Evolutionary conservation across 176 grass and related monocot species (phyloP), one percentile per base, ranked within the genome.

Genomic region (Eragrostis nindensis): DNA sequence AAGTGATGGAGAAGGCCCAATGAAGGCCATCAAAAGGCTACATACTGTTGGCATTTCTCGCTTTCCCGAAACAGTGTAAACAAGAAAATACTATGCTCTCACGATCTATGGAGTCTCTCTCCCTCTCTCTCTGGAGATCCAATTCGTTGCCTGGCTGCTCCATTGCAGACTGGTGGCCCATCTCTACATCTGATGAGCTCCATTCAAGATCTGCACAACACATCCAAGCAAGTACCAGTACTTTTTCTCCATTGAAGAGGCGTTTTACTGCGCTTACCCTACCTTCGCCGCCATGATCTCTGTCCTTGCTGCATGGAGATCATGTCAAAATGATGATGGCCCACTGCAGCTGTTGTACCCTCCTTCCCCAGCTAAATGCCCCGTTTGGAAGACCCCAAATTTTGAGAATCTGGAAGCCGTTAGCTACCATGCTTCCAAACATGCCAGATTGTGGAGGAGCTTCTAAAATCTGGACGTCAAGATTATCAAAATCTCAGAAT

Each of bases 161-260:
- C 21, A 21, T 55, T 55, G 1, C 18, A 21, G 17, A n/a, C 52
- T n/a, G 52, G 1, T n/a, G 52, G 18, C n/a, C n/a, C 55, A 24
- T 57, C 32, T 36, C 32, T 36, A 36, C 32, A 36, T 36, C 32
- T 36, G 32, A 36, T 36, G 32, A 36, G 32, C 32, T 36, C 32
- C 21, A 24, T 21, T 24, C 21, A 57, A 57, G 55, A 24, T 57
- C 55, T 57, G 55, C n/a, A 47, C 46, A 47, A 10, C 46, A 47
- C 1, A 36, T 36, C 32, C 32, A 36, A 36, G 32, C 32, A 36
- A 36, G 32, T 6, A n/a, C 1, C 52, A 24, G 55, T 57, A 57
- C 55, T 55, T 57, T 57, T 57, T 24, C 55, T 22, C 55, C 55
- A 57, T 57, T 57, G 55, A 57, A 57, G 55, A 57, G n/a, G n/a